phyloP scores from a whole-genome alignment of 768 basidiomycete genomes.

The Panaeolus cyanescens region DNA sequence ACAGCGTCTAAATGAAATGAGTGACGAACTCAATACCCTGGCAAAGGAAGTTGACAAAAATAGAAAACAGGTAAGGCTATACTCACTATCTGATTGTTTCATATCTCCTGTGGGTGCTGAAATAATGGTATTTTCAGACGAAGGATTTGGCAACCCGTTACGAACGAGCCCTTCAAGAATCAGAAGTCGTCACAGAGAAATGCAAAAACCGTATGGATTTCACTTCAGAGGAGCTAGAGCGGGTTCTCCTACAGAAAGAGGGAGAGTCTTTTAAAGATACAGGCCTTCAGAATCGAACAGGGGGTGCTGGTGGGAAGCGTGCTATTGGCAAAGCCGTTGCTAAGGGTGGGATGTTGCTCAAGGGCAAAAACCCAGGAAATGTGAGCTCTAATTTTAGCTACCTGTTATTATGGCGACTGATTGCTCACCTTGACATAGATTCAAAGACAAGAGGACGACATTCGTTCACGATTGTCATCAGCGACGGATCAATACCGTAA shows the following conservation, averaged over 20 bases:
- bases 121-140: conserved; percentile 47
- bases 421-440: conserved; percentile 47
- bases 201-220: conserved; percentile 83
- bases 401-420: not conserved
- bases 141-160: conserved; percentile 90
- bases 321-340: conserved; percentile 90
- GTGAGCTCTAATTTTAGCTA: conserved; percentile 35
- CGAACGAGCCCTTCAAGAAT: conserved; percentile 86
- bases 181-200: conserved; percentile 86
- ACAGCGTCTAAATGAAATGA: conserved; percentile 91
- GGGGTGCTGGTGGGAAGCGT: conserved; percentile 71
- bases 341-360: conserved; percentile 86
- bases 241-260: conserved; percentile 90
- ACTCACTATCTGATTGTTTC: not conserved
- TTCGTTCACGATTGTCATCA: conserved; percentile 79
- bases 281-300: conserved; percentile 61
- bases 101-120: conserved; percentile 1
- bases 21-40: conserved; percentile 85
- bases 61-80: conserved; percentile 70
- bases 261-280: conserved; percentile 91
- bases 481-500: conserved; percentile 91
- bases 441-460: conserved; percentile 93
- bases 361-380: conserved; percentile 91
- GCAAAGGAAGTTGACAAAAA: conserved; percentile 94
- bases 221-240: conserved; percentile 92